Percentiles rank a stretch among this genome's conserved stretches.
Evolutionary conservation across 805 yeast genomes (phyloP).

Genomic region (Wickerhamiella kurtzmanii): DNA sequence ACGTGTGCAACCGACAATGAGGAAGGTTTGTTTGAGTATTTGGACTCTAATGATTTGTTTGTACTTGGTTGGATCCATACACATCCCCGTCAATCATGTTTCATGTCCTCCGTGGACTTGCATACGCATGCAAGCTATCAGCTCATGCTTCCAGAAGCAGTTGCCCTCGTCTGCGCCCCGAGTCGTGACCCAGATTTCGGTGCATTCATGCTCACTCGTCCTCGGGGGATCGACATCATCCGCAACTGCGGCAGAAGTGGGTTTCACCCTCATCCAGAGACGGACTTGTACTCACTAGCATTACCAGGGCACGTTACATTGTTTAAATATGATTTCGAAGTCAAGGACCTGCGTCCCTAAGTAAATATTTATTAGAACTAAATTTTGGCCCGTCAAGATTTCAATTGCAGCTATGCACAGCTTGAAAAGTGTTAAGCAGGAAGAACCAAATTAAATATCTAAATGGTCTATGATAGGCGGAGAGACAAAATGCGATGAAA

Average conservation of each 20-base stretch:
- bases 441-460: too few species aligned
- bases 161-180: conserved; percentile 57
- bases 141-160: conserved; percentile 54
- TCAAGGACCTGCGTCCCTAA: conserved; percentile 34
- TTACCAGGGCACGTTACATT: conserved; percentile 14
- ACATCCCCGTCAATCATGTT: conserved; percentile 62
- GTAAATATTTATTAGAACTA: too few species aligned
- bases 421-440: too few species aligned
- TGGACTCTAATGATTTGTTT: conserved; percentile 43
- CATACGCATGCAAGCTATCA: conserved; percentile 60
- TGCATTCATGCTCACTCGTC: conserved; percentile 48
- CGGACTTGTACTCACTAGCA: conserved; percentile 31
- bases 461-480: too few species aligned
- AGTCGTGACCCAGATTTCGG: conserved; percentile 37
- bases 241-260: conserved; percentile 38
- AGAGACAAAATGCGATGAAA: not conserved
- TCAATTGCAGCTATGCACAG: too few species aligned
- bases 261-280: conserved; percentile 51
- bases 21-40: conserved; percentile 41
- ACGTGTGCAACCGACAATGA: conserved; percentile 52
- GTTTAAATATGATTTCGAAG: conserved; percentile 15
- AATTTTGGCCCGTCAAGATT: too few species aligned
- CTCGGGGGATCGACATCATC: conserved; percentile 46
- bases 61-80: conserved; percentile 68
- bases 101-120: conserved; percentile 49